phyloP scores from a whole-genome alignment of 345 rosid species.

The Aquilaria sinensis region DNA sequence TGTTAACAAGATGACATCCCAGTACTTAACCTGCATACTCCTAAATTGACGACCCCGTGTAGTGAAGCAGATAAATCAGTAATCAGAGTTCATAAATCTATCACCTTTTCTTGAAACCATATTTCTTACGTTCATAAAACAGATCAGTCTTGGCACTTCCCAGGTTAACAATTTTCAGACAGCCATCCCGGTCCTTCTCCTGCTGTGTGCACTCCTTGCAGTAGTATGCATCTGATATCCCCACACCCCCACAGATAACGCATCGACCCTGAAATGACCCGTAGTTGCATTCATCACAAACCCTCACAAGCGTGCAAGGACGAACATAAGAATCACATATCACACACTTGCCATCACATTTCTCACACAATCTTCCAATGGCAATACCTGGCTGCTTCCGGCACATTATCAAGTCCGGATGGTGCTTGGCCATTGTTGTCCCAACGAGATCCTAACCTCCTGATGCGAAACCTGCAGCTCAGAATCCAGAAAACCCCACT shows the following conservation, averaged over 20 bases:
- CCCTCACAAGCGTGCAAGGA: slow-evolving; percentile 67
- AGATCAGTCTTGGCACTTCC: slow-evolving; percentile 66
- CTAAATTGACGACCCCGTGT: no score
- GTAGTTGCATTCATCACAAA: slow-evolving; percentile 71
- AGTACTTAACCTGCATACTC: no score
- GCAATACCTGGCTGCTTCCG: slow-evolving; percentile 74
- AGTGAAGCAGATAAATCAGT: no score
- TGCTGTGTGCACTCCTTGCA: slow-evolving; percentile 77
- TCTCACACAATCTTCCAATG: slow-evolving; percentile 62
- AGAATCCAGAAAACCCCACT: no score
- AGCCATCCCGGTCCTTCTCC: slow-evolving; percentile 69
- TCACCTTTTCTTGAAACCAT: slow-evolving; percentile 54
- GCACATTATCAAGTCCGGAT: slow-evolving; percentile 75
- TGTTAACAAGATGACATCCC: no score
- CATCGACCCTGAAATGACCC: slow-evolving; percentile 74
- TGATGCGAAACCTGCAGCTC: neutral
- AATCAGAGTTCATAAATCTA: neutral
- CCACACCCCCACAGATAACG: slow-evolving; percentile 67
- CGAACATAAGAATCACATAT: slow-evolving; percentile 65
- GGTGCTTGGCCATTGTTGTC: slow-evolving; percentile 58
- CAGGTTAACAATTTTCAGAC: slow-evolving; percentile 58
- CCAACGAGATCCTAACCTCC: neutral
- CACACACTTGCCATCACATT: slow-evolving; percentile 65
- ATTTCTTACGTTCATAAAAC: slow-evolving; percentile 60
- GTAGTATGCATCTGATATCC: slow-evolving; percentile 66